phyloP scores from a whole-genome alignment of 2,329 filamentous ascomycete species.

The Exophiala xenobiotica region DNA sequence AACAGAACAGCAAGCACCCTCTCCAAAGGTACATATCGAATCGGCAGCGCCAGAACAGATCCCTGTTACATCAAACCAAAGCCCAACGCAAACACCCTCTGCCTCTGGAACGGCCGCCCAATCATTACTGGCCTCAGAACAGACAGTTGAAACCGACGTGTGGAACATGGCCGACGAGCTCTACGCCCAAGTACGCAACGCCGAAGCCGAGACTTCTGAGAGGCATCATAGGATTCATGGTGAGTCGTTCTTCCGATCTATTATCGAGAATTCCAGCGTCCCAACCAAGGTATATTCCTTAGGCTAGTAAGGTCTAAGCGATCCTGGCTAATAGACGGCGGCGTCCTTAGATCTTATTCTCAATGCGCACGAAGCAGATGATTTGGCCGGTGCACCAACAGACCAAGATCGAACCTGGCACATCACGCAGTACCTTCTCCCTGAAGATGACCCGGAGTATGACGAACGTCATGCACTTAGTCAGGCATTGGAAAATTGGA shows the following conservation, averaged over 20 bases:
- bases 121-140: not conserved
- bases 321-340: not conserved
- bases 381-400: slow-evolving; percentile 3
- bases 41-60: not conserved
- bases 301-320: not conserved
- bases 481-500: slow-evolving; percentile 1
- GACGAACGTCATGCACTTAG: slow-evolving; percentile 4
- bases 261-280: not conserved
- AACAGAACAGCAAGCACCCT: not conserved
- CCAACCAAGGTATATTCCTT: not conserved
- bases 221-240: not conserved
- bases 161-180: not conserved
- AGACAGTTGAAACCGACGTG: not conserved
- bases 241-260: not conserved
- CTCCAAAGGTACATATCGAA: not conserved
- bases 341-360: not conserved
- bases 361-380: not conserved
- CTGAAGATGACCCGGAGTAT: slow-evolving; percentile 6
- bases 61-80: not conserved
- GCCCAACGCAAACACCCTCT: not conserved
- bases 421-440: slow-evolving; percentile 4
- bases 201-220: not conserved
- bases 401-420: slow-evolving; percentile 3
- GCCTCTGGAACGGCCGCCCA: not conserved
- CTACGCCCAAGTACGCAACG: not conserved